Evolutionary conservation across 1,284 basidiomycete genomes (phyloP), one percentile per base, ranked within the genome.

Genomic region (Inonotus obliquus): DNA sequence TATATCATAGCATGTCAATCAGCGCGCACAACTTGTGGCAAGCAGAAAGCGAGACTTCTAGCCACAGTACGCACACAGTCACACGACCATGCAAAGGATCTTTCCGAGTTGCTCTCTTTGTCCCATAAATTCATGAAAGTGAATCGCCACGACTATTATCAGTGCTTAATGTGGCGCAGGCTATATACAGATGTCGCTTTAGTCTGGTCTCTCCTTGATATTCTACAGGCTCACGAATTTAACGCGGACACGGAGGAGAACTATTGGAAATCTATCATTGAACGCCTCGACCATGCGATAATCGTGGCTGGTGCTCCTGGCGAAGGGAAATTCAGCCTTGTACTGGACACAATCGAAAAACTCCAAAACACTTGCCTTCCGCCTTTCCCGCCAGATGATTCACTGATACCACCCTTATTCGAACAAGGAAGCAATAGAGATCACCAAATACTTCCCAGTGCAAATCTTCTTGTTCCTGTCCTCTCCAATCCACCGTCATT

Each of bases 261-360:
- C 10, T 49, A 37, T 48, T 70, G 68, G 69, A 47, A 64, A 44
- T 67, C 72, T 10, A 71, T 80, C 41, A 79, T 96, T 39, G 74
- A 77, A 4, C 74, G 78, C 13, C 75, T 98, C 32, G 96, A 98
- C 70, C 79, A 79, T 67, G 87, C 89, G 1, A 87, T 96, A 65
- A 87, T 98, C 66, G 80, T 96, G 49, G 89, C 94, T 7, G 95
- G 94, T 0, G 85, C 87, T 0, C 79, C 86, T 25, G 92, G 91
- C 6, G 70, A 79, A 29, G 77, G 77, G 5, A 76, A 90, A 53
- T 72, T 84, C 38, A 83, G 88, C 37, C 70, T 87, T 52, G 79
- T 92, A 10, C 77, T 84, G 41, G 75, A 76, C 19, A 71, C 91
- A 38, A 91, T 97, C 64, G 66, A 68, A 38, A 65, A 63, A 14